Evolutionary conservation across 192 early-diverging fungal species (phyloP), one percentile per base, ranked within the genome.

Genomic region (Coemansia umbellata): DNA sequence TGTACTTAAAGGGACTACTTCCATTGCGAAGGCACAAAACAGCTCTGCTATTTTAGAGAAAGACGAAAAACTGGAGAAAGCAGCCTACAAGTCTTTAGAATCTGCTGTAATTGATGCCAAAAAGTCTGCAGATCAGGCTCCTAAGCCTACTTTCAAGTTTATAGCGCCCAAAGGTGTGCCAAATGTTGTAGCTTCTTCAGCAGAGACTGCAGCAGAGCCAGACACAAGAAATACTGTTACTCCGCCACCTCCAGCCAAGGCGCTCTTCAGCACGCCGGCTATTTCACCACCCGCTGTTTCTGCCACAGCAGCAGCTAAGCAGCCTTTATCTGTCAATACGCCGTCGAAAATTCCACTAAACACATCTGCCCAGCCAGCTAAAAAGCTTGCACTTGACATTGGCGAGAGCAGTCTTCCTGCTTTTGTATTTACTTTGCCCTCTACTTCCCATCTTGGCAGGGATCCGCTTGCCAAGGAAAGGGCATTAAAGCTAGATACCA

Each of bases 391-490:
- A 7, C 37, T 71, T 8, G 26, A 37, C 7, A 35, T 31, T 5
- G 43, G 32, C 1, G 49, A 59, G 31, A 42, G 18, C 43, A 26
- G 11, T 15, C 53, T 71, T 11, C 68, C 68, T 2, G 27, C 33
- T 27, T 66, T 66, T 41, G 39, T 40, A 8, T 70, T 70, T 51
- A 27, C 50, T 18, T 31, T 70, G 18, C 22, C 40, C n/a, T n/a
- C n/a, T n/a, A n/a, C n/a, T n/a, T n/a, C n/a, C n/a, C n/a, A n/a
- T n/a, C n/a, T n/a, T n/a, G n/a, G n/a, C n/a, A n/a, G n/a, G n/a
- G n/a, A n/a, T n/a, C n/a, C n/a, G n/a, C n/a, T n/a, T n/a, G n/a
- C n/a, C n/a, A n/a, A n/a, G n/a, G n/a, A n/a, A n/a, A n/a, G n/a
- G n/a, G n/a, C n/a, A n/a, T n/a, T n/a, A n/a, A n/a, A n/a, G n/a